Base-by-base conservation (phyloP, 495 filamentous ascomycete genomes). In the Aspergillus sparsus region DNA sequence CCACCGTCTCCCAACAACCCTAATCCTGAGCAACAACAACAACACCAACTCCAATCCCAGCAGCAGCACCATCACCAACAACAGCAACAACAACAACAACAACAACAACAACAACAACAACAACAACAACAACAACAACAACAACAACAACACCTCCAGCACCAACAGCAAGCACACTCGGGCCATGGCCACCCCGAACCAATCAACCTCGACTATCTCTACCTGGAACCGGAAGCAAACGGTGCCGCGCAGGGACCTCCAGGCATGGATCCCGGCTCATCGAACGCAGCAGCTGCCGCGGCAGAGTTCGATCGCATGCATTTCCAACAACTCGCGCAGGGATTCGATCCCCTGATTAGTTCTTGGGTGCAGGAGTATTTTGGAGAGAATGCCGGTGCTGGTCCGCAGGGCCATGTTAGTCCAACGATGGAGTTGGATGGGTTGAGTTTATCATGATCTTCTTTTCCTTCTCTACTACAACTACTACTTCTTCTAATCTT, bases 161-260 rank as follows among this genome's bases (percentile, higher is more conserved):
- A n/a, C n/a, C n/a, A n/a, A n/a, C n/a, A n/a, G n/a, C n/a, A n/a
- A n/a, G n/a, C n/a, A n/a, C n/a, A n/a, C n/a, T n/a, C n/a, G n/a
- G n/a, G n/a, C n/a, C n/a, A 7, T 7, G 6, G n/a, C 8, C 10
- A 18, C 27, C 15, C 32, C 5, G 46, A 56, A 2, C n/a, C 31
- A 15, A 51, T 62, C 27, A 62, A 62, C 27, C 60, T 62, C 35
- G 54, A 62, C 34, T 62, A 62, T 27, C 49, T 62, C 34, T 62
- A 57, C 39, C 49, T 62, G 21, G 56, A 44, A 13, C 56, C 49
- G 3, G 56, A 58, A 18, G 36, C 9, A 2, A 36, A 37, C 15
- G 21, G 21, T 27, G 21, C 21, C 21, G 21, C 21, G 21, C 21
- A 27, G 21, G 21, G 21, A 27, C 42, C 13, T 2, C 7, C 7